Conservation (phyloP, 2,329 filamentous ascomycete species). For the Ophiostoma pallidulum region DNA sequence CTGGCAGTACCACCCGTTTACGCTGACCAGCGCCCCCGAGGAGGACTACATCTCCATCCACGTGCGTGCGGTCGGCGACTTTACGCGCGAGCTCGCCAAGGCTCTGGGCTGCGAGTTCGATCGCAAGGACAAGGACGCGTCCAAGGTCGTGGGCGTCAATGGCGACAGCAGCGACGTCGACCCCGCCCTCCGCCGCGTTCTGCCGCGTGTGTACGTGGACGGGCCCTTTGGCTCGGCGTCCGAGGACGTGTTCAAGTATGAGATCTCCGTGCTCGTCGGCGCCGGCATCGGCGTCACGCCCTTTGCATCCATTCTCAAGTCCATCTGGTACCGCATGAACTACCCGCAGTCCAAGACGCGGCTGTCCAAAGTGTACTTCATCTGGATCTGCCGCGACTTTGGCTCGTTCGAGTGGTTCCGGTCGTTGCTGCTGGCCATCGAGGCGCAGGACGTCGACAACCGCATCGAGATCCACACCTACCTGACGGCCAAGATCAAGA, state of each 20-base stretch:
- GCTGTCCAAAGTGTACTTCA: slow-evolving; percentile 81
- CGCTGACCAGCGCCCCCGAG: slow-evolving; percentile 75
- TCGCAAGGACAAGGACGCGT: slow-evolving; percentile 44
- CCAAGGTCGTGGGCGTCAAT: slow-evolving; percentile 61
- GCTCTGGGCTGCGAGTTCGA: slow-evolving; percentile 69
- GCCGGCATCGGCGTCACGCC: slow-evolving; percentile 81
- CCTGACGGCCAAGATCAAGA: slow-evolving; percentile 77
- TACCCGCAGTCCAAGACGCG: slow-evolving; percentile 72
- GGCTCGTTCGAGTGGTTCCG: slow-evolving; percentile 87
- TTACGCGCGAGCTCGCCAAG: slow-evolving; percentile 60
- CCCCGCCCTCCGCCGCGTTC: slow-evolving; percentile 59
- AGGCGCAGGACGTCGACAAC: slow-evolving; percentile 74
- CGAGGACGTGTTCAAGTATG: slow-evolving; percentile 84
- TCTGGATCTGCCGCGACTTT: slow-evolving; percentile 86
- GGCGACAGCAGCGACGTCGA: slow-evolving; percentile 52
- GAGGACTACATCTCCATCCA: slow-evolving; percentile 87
- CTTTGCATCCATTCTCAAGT: slow-evolving; percentile 79
- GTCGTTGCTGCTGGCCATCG: slow-evolving; percentile 72
- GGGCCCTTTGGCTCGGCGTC: slow-evolving; percentile 80
- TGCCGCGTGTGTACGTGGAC: slow-evolving; percentile 74
- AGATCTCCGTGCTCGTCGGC: slow-evolving; percentile 68
- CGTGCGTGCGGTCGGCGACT: slow-evolving; percentile 74
- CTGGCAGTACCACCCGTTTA: slow-evolving; percentile 86
- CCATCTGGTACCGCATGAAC: slow-evolving; percentile 90
- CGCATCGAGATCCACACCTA: slow-evolving; percentile 87